phyloP scores from a whole-genome alignment of 2,329 filamentous ascomycete genomes.

The Fusarium gaditjirri region DNA sequence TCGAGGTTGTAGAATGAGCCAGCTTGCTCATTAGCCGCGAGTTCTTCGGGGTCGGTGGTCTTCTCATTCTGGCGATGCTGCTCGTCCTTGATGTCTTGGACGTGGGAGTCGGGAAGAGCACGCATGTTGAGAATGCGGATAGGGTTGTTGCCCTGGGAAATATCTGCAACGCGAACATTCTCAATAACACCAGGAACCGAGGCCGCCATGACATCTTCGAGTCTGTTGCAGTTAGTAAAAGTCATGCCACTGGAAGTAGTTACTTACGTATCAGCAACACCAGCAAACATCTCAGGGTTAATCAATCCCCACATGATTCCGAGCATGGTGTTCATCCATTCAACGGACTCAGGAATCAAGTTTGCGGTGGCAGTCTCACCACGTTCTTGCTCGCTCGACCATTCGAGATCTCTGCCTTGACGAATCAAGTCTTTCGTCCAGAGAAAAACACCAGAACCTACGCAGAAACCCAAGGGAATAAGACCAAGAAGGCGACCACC shows the following conservation, averaged over 20 bases:
- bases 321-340: constrained; percentile 94
- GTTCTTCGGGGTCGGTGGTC: constrained; percentile 85
- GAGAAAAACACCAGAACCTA: constrained; percentile 82
- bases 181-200: constrained; percentile 92
- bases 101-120: constrained; percentile 81
- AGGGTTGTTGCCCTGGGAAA: constrained; percentile 92
- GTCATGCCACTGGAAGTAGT: accelerated
- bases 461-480: constrained; percentile 75
- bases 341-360: constrained; percentile 89
- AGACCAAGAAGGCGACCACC: constrained; percentile 82
- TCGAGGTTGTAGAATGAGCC: constrained; percentile 95
- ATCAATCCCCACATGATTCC: constrained; percentile 89
- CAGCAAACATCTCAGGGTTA: constrained; percentile 95
- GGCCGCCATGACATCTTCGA: constrained; percentile 91
- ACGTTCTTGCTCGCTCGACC: constrained; percentile 85
- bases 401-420: constrained; percentile 85
- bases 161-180: constrained; percentile 93
- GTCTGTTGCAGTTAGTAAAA: constrained; percentile 40
- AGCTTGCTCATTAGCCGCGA: constrained; percentile 88
- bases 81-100: constrained; percentile 82
- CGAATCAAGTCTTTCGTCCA: constrained; percentile 91
- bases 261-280: constrained; percentile 81
- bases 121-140: constrained; percentile 88
- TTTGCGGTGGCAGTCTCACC: constrained; percentile 89
- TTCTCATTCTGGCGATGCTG: constrained; percentile 83